Percentiles rank a stretch among this genome's conserved stretches.
Evolutionary conservation across 768 basidiomycete species (phyloP).

Genomic region (Agrocybe praecox): DNA sequence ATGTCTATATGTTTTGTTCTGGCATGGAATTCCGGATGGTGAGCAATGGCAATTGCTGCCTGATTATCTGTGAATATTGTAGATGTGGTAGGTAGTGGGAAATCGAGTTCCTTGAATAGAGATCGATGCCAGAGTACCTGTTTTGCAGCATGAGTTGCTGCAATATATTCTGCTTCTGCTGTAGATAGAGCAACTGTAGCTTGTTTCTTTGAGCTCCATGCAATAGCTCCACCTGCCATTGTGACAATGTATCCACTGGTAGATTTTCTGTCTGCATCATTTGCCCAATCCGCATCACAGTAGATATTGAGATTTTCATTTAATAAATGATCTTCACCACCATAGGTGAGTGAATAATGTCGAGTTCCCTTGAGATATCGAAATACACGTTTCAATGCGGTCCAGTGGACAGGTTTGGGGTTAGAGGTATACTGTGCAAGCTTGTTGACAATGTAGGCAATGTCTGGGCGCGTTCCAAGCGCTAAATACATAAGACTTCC

Average conservation of each 20-base stretch:
- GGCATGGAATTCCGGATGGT: no score
- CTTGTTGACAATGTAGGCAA: slow-evolving; percentile 13
- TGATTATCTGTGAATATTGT: no score
- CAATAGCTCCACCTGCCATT: slow-evolving; percentile 29
- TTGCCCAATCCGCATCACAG: slow-evolving; percentile 24
- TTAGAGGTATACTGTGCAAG: slow-evolving; percentile 18
- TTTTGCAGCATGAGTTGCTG: slow-evolving; percentile 27
- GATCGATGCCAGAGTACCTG: no score
- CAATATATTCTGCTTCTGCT: no score
- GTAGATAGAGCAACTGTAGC: no score
- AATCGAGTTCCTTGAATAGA: no score
- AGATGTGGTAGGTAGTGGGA: no score
- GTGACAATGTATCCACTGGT: slow-evolving; percentile 37
- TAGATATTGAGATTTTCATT: slow-evolving; percentile 25
- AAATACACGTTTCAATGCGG: slow-evolving; percentile 27
- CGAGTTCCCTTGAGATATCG: slow-evolving; percentile 23
- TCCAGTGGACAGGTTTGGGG: slow-evolving; percentile 28
- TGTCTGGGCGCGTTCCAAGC: slow-evolving; percentile 16
- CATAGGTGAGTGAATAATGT: slow-evolving; percentile 21
- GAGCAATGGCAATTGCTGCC: no score
- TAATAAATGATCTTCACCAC: slow-evolving; percentile 28
- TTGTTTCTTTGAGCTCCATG: no score
- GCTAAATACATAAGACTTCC: slow-evolving; percentile 21
- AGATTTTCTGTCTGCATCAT: slow-evolving; percentile 23
- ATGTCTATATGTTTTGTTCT: slow-evolving; percentile 13